These are phyloP conservation scores for Zygoascus hellenicus DNA, from an alignment of 1,139 yeast genomes.

Conservation along the genomic window DNA sequence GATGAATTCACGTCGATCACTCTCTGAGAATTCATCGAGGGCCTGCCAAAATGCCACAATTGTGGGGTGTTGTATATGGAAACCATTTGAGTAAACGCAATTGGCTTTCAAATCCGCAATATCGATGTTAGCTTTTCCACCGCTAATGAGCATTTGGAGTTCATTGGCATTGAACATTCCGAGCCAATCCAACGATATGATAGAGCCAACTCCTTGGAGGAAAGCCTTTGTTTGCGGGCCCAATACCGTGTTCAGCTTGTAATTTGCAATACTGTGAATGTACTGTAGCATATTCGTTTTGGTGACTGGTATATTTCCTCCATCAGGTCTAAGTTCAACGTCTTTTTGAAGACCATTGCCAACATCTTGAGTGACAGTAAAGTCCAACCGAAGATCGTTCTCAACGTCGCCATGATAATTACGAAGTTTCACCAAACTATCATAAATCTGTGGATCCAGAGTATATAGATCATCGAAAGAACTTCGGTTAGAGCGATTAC, in stretches of 20 bases:
- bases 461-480: conserved; percentile 75
- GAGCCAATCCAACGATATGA: conserved; percentile 71
- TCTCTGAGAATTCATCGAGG: conserved; percentile 56
- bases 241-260: conserved; percentile 62
- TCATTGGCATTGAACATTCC: conserved; percentile 80
- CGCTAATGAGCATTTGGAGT: conserved; percentile 78
- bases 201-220: conserved; percentile 60
- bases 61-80: conserved; percentile 44
- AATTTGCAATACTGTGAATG: conserved; percentile 72
- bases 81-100: conserved; percentile 62
- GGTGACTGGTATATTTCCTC: conserved; percentile 51
- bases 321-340: conserved; percentile 59
- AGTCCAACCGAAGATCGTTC: conserved; percentile 53
- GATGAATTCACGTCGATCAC: conserved; percentile 57
- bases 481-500: conserved; percentile 34
- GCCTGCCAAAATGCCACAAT: conserved; percentile 70
- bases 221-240: conserved; percentile 58
- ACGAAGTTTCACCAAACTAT: conserved; percentile 57
- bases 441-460: conserved; percentile 63
- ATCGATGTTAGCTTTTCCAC: conserved; percentile 66
- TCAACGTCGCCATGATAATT: conserved; percentile 55
- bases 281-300: conserved; percentile 63
- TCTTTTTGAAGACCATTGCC: conserved; percentile 36
- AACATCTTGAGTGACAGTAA: conserved; percentile 50
- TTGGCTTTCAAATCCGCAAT: conserved; percentile 60